phyloP scores from a whole-genome alignment of 345 rosid genomes.

The Dipteronia dyeriana region DNA sequence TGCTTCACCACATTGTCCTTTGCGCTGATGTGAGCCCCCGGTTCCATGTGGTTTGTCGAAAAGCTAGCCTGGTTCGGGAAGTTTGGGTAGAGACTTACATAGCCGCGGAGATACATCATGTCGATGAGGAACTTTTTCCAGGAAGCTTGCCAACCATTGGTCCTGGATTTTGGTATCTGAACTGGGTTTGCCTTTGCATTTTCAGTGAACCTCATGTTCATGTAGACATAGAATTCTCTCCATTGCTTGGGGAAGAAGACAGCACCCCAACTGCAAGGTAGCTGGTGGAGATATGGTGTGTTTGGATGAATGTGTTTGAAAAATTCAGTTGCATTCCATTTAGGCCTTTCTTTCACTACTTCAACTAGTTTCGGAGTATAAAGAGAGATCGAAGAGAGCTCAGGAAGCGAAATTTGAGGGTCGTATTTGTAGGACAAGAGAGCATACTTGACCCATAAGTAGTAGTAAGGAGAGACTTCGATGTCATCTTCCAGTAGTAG shows the following conservation, averaged over 20 bases:
- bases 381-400: conserved; percentile 85
- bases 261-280: conserved; percentile 99
- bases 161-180: conserved; percentile 92
- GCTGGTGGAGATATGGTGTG: conserved; percentile 93
- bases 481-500: conserved; percentile 93
- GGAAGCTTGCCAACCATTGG: conserved; percentile 99
- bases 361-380: conserved; percentile 90
- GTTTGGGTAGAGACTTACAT: conserved; percentile 90
- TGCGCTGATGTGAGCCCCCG: conserved; percentile 94
- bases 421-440: conserved; percentile 93
- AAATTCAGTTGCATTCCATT: conserved; percentile 87
- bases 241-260: conserved; percentile 98
- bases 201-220: conserved; percentile 97
- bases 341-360: conserved; percentile 94
- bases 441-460: conserved; percentile 91
- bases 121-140: conserved; percentile 98
- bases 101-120: conserved; percentile 97
- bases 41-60: conserved; percentile 98
- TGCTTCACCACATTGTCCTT: conserved; percentile 88
- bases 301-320: conserved; percentile 84
- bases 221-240: conserved; percentile 97
- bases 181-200: conserved; percentile 86
- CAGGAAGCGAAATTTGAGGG: conserved; percentile 78
- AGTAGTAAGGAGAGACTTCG: conserved; percentile 95
- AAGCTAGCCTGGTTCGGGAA: conserved; percentile 93